These are phyloP conservation scores for Cutaneotrichosporon spelunceum DNA, from an alignment of 1,284 basidiomycete genomes.

Conservation along the genomic window DNA sequence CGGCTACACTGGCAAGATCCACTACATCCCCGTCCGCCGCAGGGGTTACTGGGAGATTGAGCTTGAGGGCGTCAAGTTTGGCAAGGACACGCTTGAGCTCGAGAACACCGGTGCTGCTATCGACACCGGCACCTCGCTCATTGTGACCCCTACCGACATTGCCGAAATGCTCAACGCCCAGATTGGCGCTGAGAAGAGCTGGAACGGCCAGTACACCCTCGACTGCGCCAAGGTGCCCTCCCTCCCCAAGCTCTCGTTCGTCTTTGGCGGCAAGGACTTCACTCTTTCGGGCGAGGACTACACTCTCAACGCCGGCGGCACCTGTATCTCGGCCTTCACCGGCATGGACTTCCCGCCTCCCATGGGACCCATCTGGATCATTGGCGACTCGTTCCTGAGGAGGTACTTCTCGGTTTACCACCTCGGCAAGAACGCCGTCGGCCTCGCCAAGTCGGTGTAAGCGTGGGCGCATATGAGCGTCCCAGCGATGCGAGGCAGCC, in stretches of 20 bases:
- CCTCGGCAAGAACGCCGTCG: slow-evolving; percentile 59
- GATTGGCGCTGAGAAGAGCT: slow-evolving; percentile 85
- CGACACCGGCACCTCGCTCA: slow-evolving; percentile 66
- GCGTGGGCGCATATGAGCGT: not conserved
- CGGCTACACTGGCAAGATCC: slow-evolving; percentile 78
- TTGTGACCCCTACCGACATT: slow-evolving; percentile 77
- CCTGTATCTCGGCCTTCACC: slow-evolving; percentile 92
- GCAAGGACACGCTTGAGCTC: slow-evolving; percentile 77
- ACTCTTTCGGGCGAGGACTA: slow-evolving; percentile 81
- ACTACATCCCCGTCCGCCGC: slow-evolving; percentile 87
- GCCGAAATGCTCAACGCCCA: slow-evolving; percentile 89
- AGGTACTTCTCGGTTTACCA: slow-evolving; percentile 95
- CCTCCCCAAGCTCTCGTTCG: slow-evolving; percentile 84
- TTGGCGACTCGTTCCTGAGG: slow-evolving; percentile 82
- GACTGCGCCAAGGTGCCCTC: slow-evolving; percentile 79
- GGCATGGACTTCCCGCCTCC: slow-evolving; percentile 89
- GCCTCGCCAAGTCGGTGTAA: slow-evolving; percentile 33
- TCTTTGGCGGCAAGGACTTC: slow-evolving; percentile 76
- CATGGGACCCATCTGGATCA: slow-evolving; percentile 84
- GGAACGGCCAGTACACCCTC: slow-evolving; percentile 92
- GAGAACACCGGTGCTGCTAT: slow-evolving; percentile 93
- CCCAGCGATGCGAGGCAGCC: not conserved
- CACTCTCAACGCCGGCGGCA: slow-evolving; percentile 80
- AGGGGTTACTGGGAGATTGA: slow-evolving; percentile 99
- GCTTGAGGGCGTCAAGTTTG: slow-evolving; percentile 78